Evolutionary conservation across 768 basidiomycete species (phyloP), one percentile per base, ranked within the genome.

Genomic region (Mrakia blollopis): DNA sequence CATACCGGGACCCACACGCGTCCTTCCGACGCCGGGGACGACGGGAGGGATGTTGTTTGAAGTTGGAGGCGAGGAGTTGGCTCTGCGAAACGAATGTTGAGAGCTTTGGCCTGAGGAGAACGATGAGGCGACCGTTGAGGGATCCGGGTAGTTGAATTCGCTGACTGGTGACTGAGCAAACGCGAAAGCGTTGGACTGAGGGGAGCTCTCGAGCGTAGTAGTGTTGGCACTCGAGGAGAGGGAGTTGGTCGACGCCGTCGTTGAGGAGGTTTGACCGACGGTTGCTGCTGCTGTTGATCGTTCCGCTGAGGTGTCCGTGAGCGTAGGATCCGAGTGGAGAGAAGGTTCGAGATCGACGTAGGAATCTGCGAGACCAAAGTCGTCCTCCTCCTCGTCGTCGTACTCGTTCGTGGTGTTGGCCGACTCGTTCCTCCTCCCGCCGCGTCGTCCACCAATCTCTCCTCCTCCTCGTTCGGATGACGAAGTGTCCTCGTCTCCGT

Each of bases 261-360:
- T 35, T 23, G 32, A 30, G 30, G 32, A 30, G 30, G 8, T 14
- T 37, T 52, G 35, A 47, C 44, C 47, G 28, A 28, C 6, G 44
- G 47, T 21, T 28, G 32, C 61, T 28, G 18, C 71, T n/a, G 23
- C 25, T 37, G 50, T 3, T 7, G 71, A 41, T 23, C 71, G 50
- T 41, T 47, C 39, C 6, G 57, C 65, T 37, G 65, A 68, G 39
- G 65, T 68, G 32, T 52, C 41, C 57, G 72, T 62, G 57, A 73
- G n/a, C 3, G 72, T 61, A 23, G 60, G 72, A 25, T 73, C 73
- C 30, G 73, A 74, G 73, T 74, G 63, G 18, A 74, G 62, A 16
- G 73, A 74, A 7, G 73, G 73, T 50, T 74, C 73, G 62, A 74
- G 73, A 61, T 74, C 73, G 63, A 63, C 62, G 73, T 74, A 74